A percentile compares a stretch with the other conserved stretches of the same genome.
These are phyloP conservation scores for Hymenoscyphus linearis DNA, from an alignment of 2,329 filamentous ascomycete species.

Conservation along the genomic window DNA sequence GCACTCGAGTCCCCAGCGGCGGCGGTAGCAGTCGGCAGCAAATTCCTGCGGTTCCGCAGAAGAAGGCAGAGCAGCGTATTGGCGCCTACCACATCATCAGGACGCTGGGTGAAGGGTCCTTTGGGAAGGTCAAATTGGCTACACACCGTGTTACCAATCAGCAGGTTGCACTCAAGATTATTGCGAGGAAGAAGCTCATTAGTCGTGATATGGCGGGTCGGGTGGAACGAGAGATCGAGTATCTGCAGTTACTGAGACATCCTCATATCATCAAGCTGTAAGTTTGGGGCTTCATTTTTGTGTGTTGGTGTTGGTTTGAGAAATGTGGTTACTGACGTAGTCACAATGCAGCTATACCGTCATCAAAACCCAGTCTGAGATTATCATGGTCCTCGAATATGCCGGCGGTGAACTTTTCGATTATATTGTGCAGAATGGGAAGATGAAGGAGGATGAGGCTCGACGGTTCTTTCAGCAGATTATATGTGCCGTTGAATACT, in stretches of 20 bases:
- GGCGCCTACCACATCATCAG: constrained; percentile 87
- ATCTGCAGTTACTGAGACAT: constrained; percentile 89
- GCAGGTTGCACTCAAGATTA: constrained; percentile 97
- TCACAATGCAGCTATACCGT: constrained; percentile 69
- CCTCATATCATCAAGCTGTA: constrained; percentile 99
- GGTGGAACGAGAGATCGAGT: constrained; percentile 97
- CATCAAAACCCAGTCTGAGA: constrained; percentile 89
- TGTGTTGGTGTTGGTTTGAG: background rate
- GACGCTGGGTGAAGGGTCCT: constrained; percentile 92
- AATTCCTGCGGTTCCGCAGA: constrained; percentile 25
- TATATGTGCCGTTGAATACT: constrained; percentile 97
- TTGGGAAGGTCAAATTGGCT: constrained; percentile 97
- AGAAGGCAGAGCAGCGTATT: constrained; percentile 73
- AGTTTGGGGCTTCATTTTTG: constrained; percentile 30
- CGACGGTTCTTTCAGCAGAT: constrained; percentile 99
- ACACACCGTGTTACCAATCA: constrained; percentile 88
- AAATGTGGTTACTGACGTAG: constrained; percentile 22
- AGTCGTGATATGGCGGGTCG: constrained; percentile 97
- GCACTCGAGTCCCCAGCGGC: constrained; percentile 24
- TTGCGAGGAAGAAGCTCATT: constrained; percentile 90
- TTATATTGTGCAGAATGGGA: constrained; percentile 92
- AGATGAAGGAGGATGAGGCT: constrained; percentile 87
- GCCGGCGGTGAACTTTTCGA: constrained; percentile 96
- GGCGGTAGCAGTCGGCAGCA: constrained; percentile 18
- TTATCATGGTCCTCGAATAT: constrained; percentile 99